Evolutionary conservation across 441 rosid genomes (phyloP).

Genomic region (Croton setiger): DNA sequence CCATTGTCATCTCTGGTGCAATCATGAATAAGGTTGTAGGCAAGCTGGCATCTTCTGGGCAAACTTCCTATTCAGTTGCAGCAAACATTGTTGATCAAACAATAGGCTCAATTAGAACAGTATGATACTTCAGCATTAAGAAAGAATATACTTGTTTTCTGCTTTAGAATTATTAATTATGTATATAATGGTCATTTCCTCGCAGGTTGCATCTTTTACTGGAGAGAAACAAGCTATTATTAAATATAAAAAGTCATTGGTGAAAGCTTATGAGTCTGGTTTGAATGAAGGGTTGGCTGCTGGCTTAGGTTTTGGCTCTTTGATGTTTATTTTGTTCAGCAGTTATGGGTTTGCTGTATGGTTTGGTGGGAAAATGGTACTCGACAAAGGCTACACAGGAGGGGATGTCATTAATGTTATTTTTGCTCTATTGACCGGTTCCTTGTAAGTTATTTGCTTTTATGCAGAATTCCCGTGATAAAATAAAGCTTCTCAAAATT

Average conservation of each 20-base stretch:
- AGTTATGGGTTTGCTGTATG: constrained; percentile 65
- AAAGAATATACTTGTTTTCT: neutral
- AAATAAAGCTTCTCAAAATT: neutral
- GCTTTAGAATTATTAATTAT: neutral
- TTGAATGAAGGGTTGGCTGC: constrained; percentile 57
- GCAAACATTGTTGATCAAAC: constrained; percentile 66
- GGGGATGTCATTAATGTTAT: constrained; percentile 57
- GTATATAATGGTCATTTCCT: constrained; percentile 3
- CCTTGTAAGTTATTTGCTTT: constrained; percentile 43
- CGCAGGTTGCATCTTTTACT: constrained; percentile 69
- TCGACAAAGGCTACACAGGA: constrained; percentile 54
- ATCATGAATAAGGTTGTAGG: constrained; percentile 26
- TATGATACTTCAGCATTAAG: constrained; percentile 14
- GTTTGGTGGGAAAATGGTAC: constrained; percentile 62
- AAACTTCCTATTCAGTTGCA: constrained; percentile 54
- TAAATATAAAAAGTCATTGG: constrained; percentile 49
- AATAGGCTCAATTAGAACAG: constrained; percentile 71
- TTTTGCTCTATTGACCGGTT: constrained; percentile 61
- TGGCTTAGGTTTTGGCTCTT: constrained; percentile 54
- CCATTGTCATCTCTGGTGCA: constrained; percentile 57
- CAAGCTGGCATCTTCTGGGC: constrained; percentile 65
- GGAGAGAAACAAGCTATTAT: constrained; percentile 64
- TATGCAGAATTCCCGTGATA: neutral
- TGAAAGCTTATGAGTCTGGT: constrained; percentile 51
- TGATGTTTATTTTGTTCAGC: constrained; percentile 37